phyloP scores from a whole-genome alignment of 1,284 basidiomycete genomes.

The Trichosporon sp. region DNA sequence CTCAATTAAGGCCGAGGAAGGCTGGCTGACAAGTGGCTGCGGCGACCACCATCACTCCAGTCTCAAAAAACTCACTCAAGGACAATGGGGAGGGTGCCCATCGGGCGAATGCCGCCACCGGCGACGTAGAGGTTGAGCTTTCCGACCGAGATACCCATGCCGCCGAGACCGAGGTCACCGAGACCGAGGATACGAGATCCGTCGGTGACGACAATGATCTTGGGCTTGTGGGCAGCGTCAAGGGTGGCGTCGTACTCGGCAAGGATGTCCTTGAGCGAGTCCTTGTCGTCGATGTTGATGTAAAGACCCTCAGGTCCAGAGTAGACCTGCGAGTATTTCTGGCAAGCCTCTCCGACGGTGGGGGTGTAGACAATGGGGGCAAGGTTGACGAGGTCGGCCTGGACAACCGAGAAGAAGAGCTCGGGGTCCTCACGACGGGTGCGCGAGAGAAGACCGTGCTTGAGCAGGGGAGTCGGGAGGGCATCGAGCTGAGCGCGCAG shows the following conservation, averaged over 20 bases:
- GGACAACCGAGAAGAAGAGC: conserved; percentile 41
- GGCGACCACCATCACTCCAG: neutral
- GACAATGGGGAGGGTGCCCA: conserved; percentile 77
- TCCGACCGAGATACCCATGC: conserved; percentile 86
- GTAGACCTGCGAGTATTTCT: conserved; percentile 77
- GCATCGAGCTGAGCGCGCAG: conserved; percentile 36
- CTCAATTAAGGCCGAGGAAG: neutral
- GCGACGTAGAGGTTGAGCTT: conserved; percentile 89
- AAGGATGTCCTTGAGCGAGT: conserved; percentile 42
- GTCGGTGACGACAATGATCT: conserved; percentile 82
- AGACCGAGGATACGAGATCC: conserved; percentile 89
- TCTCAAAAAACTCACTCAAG: conserved; percentile 47
- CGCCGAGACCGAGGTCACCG: conserved; percentile 67
- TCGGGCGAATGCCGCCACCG: conserved; percentile 72
- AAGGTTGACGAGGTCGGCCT: conserved; percentile 37
- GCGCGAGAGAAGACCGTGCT: conserved; percentile 40
- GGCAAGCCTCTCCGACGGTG: conserved; percentile 82
- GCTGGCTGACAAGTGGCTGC: neutral
- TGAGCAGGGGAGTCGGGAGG: conserved; percentile 38
- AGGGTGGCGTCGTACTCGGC: conserved; percentile 51
- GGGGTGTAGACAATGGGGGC: conserved; percentile 87
- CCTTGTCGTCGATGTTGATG: conserved; percentile 76
- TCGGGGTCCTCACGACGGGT: conserved; percentile 37
- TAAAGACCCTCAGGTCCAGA: conserved; percentile 67
- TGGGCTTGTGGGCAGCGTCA: conserved; percentile 56